phyloP scores from a whole-genome alignment of 768 basidiomycete species.

The Mycena maculata region DNA sequence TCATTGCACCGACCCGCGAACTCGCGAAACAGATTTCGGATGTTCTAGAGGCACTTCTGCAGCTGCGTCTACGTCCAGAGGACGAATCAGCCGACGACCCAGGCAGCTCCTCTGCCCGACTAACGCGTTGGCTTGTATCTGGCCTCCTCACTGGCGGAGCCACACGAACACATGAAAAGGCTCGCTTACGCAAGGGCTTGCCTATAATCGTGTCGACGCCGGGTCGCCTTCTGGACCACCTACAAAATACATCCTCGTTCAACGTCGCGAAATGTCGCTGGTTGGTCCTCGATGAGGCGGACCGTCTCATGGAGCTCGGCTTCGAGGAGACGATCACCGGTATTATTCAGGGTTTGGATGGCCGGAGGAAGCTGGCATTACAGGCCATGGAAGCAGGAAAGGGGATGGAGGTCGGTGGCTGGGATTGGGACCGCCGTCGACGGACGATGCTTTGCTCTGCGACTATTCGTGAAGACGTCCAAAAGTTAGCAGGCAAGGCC shows the following conservation, averaged over 20 bases:
- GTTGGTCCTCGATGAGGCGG: conserved; percentile 97
- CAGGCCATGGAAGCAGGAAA: conserved; percentile 76
- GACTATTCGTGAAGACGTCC: conserved; percentile 94
- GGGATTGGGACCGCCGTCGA: conserved; percentile 84
- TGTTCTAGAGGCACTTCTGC: conserved; percentile 86
- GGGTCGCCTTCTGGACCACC: conserved; percentile 93
- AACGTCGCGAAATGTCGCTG: conserved; percentile 94
- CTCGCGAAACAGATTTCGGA: conserved; percentile 97
- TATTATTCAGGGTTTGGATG: conserved; percentile 89
- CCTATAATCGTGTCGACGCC: conserved; percentile 97
- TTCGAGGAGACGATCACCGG: conserved; percentile 96
- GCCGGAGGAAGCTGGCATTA: conserved; percentile 77
- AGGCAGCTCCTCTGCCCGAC: conserved; percentile 54
- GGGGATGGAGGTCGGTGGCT: conserved; percentile 80
- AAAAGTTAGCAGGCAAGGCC: conserved; percentile 88
- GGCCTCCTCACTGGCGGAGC: conserved; percentile 95
- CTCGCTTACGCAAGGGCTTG: conserved; percentile 91
- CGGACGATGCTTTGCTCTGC: conserved; percentile 96
- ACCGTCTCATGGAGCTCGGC: conserved; percentile 96
- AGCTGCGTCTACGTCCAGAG: conserved; percentile 74
- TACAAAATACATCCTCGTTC: conserved; percentile 95
- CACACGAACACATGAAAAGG: conserved; percentile 95
- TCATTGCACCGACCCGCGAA: conserved; percentile 95
- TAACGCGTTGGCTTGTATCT: conserved; percentile 94
- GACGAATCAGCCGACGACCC: conserved; percentile 63